Conservation (phyloP, 176 grass and related monocot genomes). For the Triticum monococcum region DNA sequence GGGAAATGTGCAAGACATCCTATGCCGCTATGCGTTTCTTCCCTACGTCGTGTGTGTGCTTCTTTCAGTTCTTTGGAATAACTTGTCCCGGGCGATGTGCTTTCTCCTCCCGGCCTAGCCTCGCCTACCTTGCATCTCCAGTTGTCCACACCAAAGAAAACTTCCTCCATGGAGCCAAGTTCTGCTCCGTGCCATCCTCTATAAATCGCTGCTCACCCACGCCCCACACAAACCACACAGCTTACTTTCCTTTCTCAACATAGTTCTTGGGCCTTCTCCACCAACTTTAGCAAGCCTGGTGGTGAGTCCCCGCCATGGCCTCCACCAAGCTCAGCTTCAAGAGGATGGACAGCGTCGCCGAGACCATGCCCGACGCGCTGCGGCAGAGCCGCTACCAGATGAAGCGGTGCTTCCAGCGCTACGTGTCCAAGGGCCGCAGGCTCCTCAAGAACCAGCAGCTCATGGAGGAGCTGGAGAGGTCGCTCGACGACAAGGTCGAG, state of each 20-base stretch:
- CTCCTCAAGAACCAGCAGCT: slow-evolving; percentile 87
- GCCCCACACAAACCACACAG: slow-evolving; percentile 40
- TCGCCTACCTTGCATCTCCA: slow-evolving; percentile 33
- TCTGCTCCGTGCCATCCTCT: slow-evolving; percentile 35
- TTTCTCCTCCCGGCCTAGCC: slow-evolving; percentile 41
- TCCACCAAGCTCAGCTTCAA: slow-evolving; percentile 60
- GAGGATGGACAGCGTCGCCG: slow-evolving; percentile 79
- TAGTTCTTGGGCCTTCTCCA: background rate
- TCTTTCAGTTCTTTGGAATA: slow-evolving; percentile 46
- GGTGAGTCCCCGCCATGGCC: slow-evolving; percentile 38
- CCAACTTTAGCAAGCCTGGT: background rate
- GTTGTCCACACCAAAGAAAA: slow-evolving; percentile 23
- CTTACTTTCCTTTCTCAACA: background rate
- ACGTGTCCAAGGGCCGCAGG: slow-evolving; percentile 74
- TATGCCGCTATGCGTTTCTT: slow-evolving; percentile 26
- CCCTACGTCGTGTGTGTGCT: slow-evolving; percentile 43
- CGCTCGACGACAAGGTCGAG: slow-evolving; percentile 80
- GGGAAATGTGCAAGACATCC: too few relatives aligned
- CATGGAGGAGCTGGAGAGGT: slow-evolving; percentile 78
- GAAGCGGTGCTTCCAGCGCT: slow-evolving; percentile 85
- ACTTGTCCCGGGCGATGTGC: slow-evolving; percentile 55
- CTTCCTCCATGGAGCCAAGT: slow-evolving; percentile 13
- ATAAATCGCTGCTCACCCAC: slow-evolving; percentile 50
- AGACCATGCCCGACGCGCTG: slow-evolving; percentile 82
- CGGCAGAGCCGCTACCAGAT: slow-evolving; percentile 91